Conservation (phyloP, 1,284 basidiomycete genomes). For the Apiotrichum gamsii region DNA sequence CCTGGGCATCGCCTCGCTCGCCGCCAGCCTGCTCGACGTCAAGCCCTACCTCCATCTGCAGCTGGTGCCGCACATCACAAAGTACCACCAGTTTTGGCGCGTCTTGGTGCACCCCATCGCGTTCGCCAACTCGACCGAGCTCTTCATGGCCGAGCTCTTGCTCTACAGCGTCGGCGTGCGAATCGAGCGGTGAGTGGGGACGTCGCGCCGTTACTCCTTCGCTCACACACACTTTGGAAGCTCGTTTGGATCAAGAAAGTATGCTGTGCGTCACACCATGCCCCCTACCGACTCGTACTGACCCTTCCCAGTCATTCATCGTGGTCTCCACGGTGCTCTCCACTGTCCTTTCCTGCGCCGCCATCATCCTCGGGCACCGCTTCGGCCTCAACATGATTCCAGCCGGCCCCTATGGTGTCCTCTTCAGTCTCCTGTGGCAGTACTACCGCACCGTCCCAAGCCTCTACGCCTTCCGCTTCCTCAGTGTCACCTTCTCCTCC, state of each 20-base stretch:
- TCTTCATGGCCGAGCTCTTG: constrained; percentile 68
- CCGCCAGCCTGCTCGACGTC: constrained; percentile 69
- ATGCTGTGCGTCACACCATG: constrained; percentile 58
- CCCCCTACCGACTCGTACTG: neutral
- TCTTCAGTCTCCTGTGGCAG: constrained; percentile 61
- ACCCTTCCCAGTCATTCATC: constrained; percentile 61
- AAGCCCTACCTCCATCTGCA: constrained; percentile 83
- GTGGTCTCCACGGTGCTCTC: constrained; percentile 60
- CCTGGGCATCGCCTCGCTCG: constrained; percentile 61
- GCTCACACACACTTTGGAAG: constrained; percentile 15
- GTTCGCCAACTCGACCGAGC: constrained; percentile 76
- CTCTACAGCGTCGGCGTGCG: constrained; percentile 66
- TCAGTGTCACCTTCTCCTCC: constrained; percentile 66
- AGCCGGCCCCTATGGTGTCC: constrained; percentile 63
- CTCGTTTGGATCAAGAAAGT: constrained; percentile 79
- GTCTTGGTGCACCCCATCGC: constrained; percentile 67
- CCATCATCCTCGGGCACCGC: constrained; percentile 58
- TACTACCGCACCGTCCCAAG: constrained; percentile 68
- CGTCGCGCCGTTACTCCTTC: neutral
- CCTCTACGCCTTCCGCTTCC: constrained; percentile 66
- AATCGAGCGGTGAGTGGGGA: constrained; percentile 57
- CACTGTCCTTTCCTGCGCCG: constrained; percentile 60
- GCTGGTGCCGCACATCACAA: constrained; percentile 45
- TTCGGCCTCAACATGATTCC: constrained; percentile 66
- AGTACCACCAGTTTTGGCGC: constrained; percentile 72